phyloP scores from a whole-genome alignment of 2,329 filamentous ascomycete genomes.

The Cladosporium cucumerinum region DNA sequence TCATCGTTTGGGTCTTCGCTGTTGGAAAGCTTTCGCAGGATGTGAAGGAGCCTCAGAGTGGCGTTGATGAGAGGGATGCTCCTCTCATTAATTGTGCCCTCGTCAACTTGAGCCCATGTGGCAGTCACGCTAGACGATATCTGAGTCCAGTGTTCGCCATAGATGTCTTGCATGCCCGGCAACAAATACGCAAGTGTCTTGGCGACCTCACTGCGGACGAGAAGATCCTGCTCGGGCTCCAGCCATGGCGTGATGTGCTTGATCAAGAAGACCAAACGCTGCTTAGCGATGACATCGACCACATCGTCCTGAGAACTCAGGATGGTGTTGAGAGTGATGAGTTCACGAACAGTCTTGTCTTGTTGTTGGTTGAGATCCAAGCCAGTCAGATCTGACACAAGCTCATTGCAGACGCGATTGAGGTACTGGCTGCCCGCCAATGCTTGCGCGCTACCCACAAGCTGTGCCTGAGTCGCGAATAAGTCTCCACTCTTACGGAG shows the following conservation, averaged over 20 bases:
- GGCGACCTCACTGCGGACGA: slow-evolving; percentile 56
- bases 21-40: slow-evolving; percentile 56
- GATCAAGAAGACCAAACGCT: slow-evolving; percentile 77
- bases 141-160: slow-evolving; percentile 79
- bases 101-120: slow-evolving; percentile 34
- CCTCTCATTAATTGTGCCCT: slow-evolving; percentile 20
- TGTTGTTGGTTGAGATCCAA: slow-evolving; percentile 40
- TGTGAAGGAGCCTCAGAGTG: slow-evolving; percentile 67
- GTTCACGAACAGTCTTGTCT: slow-evolving; percentile 39
- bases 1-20: slow-evolving; percentile 77
- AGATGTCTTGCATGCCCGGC: slow-evolving; percentile 74
- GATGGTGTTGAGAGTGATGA: slow-evolving; percentile 55
- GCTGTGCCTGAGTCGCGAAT: slow-evolving; percentile 46
- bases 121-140: slow-evolving; percentile 37
- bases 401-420: slow-evolving; percentile 56
- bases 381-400: slow-evolving; percentile 58
- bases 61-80: slow-evolving; percentile 55
- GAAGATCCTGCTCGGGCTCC: slow-evolving; percentile 48
- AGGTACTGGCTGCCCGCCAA: slow-evolving; percentile 48
- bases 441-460: slow-evolving; percentile 49
- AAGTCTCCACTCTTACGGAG: slow-evolving; percentile 39
- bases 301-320: slow-evolving; percentile 49
- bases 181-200: slow-evolving; percentile 57
- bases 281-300: slow-evolving; percentile 49
- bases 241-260: slow-evolving; percentile 74